These are phyloP conservation scores for Breynia disticha DNA, from an alignment of 441 rosid genomes.

Conservation along the genomic window DNA sequence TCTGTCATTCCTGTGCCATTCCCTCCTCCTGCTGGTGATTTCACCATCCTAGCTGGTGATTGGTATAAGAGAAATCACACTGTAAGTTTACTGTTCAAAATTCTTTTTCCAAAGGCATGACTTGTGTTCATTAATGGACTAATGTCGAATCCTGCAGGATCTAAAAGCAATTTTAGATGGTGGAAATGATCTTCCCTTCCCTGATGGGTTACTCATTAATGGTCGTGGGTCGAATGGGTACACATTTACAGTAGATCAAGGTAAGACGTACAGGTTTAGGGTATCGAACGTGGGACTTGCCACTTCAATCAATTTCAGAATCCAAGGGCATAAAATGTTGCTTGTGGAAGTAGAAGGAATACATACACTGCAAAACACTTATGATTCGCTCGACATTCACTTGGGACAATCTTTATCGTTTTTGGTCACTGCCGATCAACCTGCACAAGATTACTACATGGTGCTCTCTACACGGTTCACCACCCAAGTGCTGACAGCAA, in stretches of 20 bases:
- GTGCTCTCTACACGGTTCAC: slow-evolving; percentile 60
- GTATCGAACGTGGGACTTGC: slow-evolving; percentile 63
- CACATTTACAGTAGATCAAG: slow-evolving; percentile 60
- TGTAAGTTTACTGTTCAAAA: slow-evolving; percentile 25
- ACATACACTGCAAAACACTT: slow-evolving; percentile 59
- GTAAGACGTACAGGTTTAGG: slow-evolving; percentile 65
- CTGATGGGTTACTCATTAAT: slow-evolving; percentile 83
- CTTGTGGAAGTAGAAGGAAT: slow-evolving; percentile 79
- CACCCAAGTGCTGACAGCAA: slow-evolving; percentile 39
- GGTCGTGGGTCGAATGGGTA: slow-evolving; percentile 72
- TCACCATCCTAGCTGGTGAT: slow-evolving; percentile 57
- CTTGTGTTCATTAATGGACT: background rate
- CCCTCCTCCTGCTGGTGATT: slow-evolving; percentile 51
- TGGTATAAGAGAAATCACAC: slow-evolving; percentile 71
- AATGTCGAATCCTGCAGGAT: slow-evolving; percentile 22
- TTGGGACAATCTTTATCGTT: slow-evolving; percentile 71
- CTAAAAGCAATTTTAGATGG: slow-evolving; percentile 49
- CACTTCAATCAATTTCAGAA: slow-evolving; percentile 59
- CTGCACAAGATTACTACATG: slow-evolving; percentile 47
- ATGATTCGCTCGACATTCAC: slow-evolving; percentile 60
- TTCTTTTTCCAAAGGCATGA: too few species aligned
- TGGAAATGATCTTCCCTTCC: slow-evolving; percentile 54
- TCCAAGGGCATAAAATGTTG: slow-evolving; percentile 65
- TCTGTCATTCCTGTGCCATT: slow-evolving; percentile 63
- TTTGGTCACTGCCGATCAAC: slow-evolving; percentile 60